A percentile compares a stretch with the other conserved stretches of the same genome.
Evolutionary conservation across 768 basidiomycete species (phyloP).

Genomic region (Pulveroboletus frians): DNA sequence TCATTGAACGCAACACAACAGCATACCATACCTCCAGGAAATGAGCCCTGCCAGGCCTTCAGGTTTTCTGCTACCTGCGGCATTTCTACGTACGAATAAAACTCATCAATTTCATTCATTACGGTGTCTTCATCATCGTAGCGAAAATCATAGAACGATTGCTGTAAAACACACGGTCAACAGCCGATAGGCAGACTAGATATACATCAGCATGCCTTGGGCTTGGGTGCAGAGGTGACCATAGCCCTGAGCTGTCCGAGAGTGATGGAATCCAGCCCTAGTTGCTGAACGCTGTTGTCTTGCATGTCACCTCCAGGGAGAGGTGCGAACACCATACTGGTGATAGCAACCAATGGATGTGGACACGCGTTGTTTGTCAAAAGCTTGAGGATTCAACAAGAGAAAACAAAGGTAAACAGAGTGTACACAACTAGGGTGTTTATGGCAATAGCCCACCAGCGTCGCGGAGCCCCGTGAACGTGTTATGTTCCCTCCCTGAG

Average conservation of each 20-base stretch:
- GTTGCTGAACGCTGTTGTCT: conserved; percentile 34
- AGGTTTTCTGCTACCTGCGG: conserved; percentile 83
- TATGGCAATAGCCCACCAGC: too few species aligned
- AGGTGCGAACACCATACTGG: conserved; percentile 34
- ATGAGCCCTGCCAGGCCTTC: conserved; percentile 84
- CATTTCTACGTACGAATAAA: conserved; percentile 96
- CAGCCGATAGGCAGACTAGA: conserved; percentile 6
- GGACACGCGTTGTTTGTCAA: conserved; percentile 22
- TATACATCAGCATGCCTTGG: conserved; percentile 49
- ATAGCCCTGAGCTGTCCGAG: conserved; percentile 76
- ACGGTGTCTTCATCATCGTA: conserved; percentile 97
- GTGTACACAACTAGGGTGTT: background rate
- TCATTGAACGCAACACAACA: background rate
- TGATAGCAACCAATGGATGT: background rate
- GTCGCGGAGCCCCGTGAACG: too few species aligned
- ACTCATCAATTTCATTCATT: conserved; percentile 95
- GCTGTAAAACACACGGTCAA: conserved; percentile 42
- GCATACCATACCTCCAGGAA: conserved; percentile 69
- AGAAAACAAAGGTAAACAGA: conserved; percentile 16
- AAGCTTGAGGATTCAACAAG: conserved; percentile 24
- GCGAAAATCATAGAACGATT: conserved; percentile 84
- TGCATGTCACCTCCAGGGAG: conserved; percentile 27
- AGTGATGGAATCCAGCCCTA: conserved; percentile 66
- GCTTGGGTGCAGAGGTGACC: conserved; percentile 64
- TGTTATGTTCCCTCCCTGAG: too few species aligned